phyloP scores from a whole-genome alignment of 768 basidiomycete genomes.

The Crassisporium funariophilum region DNA sequence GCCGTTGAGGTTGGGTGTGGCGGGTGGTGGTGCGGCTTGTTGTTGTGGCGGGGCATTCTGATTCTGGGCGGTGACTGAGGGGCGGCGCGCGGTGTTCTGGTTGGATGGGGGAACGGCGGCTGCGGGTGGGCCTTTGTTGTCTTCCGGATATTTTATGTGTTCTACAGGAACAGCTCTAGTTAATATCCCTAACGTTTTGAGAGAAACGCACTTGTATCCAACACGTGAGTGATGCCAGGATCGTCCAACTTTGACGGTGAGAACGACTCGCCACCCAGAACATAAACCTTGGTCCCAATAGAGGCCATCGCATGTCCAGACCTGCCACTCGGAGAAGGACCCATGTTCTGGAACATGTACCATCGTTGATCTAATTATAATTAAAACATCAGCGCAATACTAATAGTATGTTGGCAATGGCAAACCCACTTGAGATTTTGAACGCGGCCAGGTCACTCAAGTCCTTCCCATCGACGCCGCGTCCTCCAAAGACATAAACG shows the following conservation, averaged over 20 bases:
- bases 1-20: slow-evolving; percentile 31
- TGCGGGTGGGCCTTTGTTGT: slow-evolving; percentile 36
- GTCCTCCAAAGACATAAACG: slow-evolving; percentile 95
- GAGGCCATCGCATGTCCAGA: slow-evolving; percentile 99
- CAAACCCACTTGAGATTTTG: slow-evolving; percentile 88
- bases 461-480: slow-evolving; percentile 97
- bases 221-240: slow-evolving; percentile 78
- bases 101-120: slow-evolving; percentile 23
- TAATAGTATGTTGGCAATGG: not conserved
- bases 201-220: slow-evolving; percentile 84
- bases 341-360: slow-evolving; percentile 99
- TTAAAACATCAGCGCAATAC: slow-evolving; percentile 2
- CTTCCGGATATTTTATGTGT: slow-evolving; percentile 92
- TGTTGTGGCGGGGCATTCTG: slow-evolving; percentile 29
- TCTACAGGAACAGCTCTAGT: slow-evolving; percentile 41
- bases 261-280: slow-evolving; percentile 93
- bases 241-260: slow-evolving; percentile 75
- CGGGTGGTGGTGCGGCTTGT: slow-evolving; percentile 19
- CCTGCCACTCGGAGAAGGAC: slow-evolving; percentile 87
- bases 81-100: slow-evolving; percentile 48
- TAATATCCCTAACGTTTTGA: slow-evolving; percentile 6
- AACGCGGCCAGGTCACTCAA: slow-evolving; percentile 94
- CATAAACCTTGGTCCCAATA: slow-evolving; percentile 84
- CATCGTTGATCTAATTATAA: slow-evolving; percentile 82
- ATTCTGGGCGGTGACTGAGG: slow-evolving; percentile 47